Base-by-base conservation (phyloP, 331 rosid species). In the Malus hybrid region DNA sequence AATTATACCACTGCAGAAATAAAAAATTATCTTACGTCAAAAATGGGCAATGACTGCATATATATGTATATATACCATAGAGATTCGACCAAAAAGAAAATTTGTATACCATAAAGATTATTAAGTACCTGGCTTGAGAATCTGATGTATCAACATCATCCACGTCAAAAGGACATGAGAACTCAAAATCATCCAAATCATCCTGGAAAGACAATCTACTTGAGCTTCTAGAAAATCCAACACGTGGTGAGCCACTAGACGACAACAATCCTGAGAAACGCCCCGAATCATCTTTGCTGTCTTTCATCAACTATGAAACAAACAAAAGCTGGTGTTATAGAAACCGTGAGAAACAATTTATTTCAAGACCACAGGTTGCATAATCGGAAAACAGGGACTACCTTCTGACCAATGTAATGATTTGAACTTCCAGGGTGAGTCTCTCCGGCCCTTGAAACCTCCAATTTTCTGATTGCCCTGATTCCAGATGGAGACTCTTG, bases 121-220 rank as follows among this genome's bases (percentile, higher is more conserved):
- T 52, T 39, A 69, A 79, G 63, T 86, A 93, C 98, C 98, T 90
- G 71, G 75, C 34, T 58, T 74, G 90, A 81, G 78, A 78, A 71
- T 87, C 89, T 14, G 93, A 73, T 42, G 86, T 71, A 67, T 88
- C 96, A 70, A 88, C 95, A 77, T 90, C 97, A 81, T 93, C 98
- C 73, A 93, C 88, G 71, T 87, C 95, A 53, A 93, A 93, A 58
- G 98, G 87, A 74, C 95, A 93, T 6, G 96, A 82, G 71, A 93
- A 83, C 71, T 88, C 97, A 56, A 86, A 78, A 80, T 86, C 91
- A 62, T 93, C 95, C 75, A 86, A 73, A 85, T 93, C 98, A 75
- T 93, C 95, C 71, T 88, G 98, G 80, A 90, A 89, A 62, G 98
- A 93, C 79, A 88, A 78, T 83, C 85, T 89, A 78, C 96, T 90